Evolutionary conservation across 352 stramenopile genomes (phyloP), one percentile per base, ranked within the genome.

Genomic region (Blastocystis sp.): DNA sequence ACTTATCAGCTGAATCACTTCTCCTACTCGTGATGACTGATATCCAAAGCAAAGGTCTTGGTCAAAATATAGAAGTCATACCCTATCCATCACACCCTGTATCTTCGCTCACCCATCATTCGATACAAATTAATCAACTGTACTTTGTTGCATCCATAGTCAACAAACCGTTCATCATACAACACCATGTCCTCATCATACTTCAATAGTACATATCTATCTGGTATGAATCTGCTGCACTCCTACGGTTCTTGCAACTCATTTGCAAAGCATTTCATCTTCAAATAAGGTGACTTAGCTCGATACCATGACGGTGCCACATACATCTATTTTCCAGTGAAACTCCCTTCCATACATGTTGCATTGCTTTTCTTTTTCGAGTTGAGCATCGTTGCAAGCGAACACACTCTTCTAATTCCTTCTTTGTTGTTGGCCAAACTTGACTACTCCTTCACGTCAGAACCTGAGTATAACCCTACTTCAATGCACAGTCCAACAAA

Each of bases 81-180:
- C 2, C 73, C 73, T 59, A 59, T 59, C 20, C 50, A 59, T 59
- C 50, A 59, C 50, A n/a, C 50, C 20, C 50, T 3, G 11, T 59
- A 13, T 59, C 50, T 59, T 59, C 20, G 11, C 50, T 13, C 0
- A 59, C 50, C 50, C 39, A 68, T 68, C 53, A 85, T 34, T 54
- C 73, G 73, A 8, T 69, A 34, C 39, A 66, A 55, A 68, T 85
- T 53, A 24, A 85, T 53, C 18, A 24, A 85, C 50, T 85, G 73
- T 6, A 85, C 73, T 30, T 85, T 85, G 47, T 85, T 85, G 73
- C 73, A 85, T 45, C 73, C 73, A 68, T 85, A 85, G n/a, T 85
- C 43, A 16, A 85, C 50, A 66, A 85, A 85, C 54, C 73, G 73
- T 43, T 85, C 73, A 30, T 85, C 73, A 43, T 69, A 85, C 3